These are phyloP conservation scores for Acephala macrosclerotiorum DNA, from an alignment of 2,329 filamentous ascomycete genomes.

Conservation along the genomic window DNA sequence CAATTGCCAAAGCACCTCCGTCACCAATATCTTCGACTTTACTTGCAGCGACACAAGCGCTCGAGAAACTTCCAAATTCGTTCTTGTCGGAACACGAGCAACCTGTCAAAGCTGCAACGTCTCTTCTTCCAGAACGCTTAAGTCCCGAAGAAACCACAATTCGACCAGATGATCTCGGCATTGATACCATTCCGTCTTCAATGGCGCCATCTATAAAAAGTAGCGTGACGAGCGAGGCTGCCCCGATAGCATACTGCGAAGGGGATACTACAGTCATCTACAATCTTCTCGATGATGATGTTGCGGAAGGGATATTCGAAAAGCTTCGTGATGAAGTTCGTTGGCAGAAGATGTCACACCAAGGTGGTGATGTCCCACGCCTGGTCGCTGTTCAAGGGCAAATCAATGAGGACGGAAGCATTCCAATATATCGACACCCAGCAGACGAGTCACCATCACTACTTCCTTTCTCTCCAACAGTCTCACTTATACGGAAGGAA, in stretches of 20 bases:
- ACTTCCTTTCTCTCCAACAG: slow-evolving; percentile 75
- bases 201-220: background rate
- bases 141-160: background rate
- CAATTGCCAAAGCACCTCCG: slow-evolving; percentile 17
- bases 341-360: slow-evolving; percentile 94
- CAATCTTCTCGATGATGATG: slow-evolving; percentile 67
- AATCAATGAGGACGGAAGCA: slow-evolving; percentile 71
- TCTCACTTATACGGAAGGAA: slow-evolving; percentile 70
- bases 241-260: slow-evolving; percentile 59
- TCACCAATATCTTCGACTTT: slow-evolving; percentile 22
- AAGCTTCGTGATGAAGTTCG: slow-evolving; percentile 75
- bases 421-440: slow-evolving; percentile 94
- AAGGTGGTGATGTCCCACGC: slow-evolving; percentile 88
- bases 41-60: slow-evolving; percentile 24
- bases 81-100: slow-evolving; percentile 2
- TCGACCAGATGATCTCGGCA: background rate
- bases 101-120: background rate
- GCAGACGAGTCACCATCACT: slow-evolving; percentile 86
- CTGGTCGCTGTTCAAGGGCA: slow-evolving; percentile 89
- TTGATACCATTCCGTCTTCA: background rate
- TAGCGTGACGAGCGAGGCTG: background rate
- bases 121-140: background rate
- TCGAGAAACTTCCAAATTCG: slow-evolving; percentile 26
- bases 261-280: slow-evolving; percentile 81
- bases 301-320: slow-evolving; percentile 70